Percentiles rank a stretch among this genome's conserved stretches.
Conservation (phyloP, 129 eudicot genomes). For the Artemisia argyi region DNA sequence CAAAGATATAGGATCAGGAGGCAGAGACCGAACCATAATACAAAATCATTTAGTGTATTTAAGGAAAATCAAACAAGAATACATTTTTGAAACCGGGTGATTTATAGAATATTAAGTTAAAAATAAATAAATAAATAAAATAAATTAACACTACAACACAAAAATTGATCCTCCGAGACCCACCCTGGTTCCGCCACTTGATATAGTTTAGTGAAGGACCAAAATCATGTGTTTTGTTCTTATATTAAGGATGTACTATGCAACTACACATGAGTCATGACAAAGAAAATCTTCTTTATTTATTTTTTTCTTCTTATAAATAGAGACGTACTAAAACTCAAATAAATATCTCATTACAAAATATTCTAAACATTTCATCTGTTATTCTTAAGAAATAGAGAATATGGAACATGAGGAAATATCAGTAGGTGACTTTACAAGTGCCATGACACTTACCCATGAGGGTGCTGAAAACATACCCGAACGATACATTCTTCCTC, state of each 20-base stretch:
- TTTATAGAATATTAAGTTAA: too few relatives aligned
- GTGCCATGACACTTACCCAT: slow-evolving; percentile 48
- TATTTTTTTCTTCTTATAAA: neutral
- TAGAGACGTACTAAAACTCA: neutral
- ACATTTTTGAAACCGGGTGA: too few relatives aligned
- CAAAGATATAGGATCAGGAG: neutral
- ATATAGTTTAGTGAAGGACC: too few relatives aligned
- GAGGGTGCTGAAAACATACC: slow-evolving; percentile 46
- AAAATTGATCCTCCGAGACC: too few relatives aligned
- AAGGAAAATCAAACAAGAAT: too few relatives aligned
- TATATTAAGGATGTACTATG: too few relatives aligned
- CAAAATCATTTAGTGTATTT: too few relatives aligned
- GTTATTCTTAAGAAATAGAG: slow-evolving; percentile 3
- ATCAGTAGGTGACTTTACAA: slow-evolving; percentile 40
- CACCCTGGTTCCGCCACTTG: too few relatives aligned
- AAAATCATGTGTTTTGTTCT: too few relatives aligned
- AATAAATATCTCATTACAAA: neutral
- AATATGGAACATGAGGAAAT: slow-evolving; percentile 35
- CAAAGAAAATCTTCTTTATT: neutral
- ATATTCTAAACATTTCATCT: neutral
- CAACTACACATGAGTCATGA: neutral
- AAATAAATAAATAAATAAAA: too few relatives aligned
- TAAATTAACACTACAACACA: too few relatives aligned
- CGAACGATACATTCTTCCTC: slow-evolving; percentile 44
- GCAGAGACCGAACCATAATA: too few relatives aligned